Conservation (phyloP, 2,329 filamentous ascomycete species). For the Penicillium vulpinum region DNA sequence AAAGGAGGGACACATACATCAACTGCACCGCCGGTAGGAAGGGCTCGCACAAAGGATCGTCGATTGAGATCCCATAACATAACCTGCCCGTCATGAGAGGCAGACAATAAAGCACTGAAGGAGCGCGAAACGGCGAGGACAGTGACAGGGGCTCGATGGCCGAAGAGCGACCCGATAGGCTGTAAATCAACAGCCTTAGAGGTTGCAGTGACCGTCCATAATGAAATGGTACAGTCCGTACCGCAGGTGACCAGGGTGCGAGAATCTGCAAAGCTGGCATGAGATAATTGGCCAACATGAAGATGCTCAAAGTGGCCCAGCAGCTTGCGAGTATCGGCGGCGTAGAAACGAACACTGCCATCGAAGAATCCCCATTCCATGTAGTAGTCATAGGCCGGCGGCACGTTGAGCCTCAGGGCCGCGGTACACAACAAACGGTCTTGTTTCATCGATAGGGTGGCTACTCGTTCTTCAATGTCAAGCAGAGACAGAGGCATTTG, state of each 20-base stretch:
- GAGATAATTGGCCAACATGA: slow-evolving; percentile 85
- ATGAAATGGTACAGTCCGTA: slow-evolving; percentile 84
- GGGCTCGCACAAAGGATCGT: slow-evolving; percentile 77
- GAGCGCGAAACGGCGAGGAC: slow-evolving; percentile 81
- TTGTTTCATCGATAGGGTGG: slow-evolving; percentile 73
- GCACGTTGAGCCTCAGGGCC: slow-evolving; percentile 81
- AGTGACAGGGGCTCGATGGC: slow-evolving; percentile 81
- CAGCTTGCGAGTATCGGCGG: slow-evolving; percentile 76
- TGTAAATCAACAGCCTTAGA: slow-evolving; percentile 75
- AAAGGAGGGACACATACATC: slow-evolving; percentile 35
- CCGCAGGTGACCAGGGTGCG: slow-evolving; percentile 89
- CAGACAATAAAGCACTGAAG: slow-evolving; percentile 84
- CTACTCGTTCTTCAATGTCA: slow-evolving; percentile 74
- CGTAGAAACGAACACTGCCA: slow-evolving; percentile 87
- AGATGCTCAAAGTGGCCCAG: slow-evolving; percentile 91
- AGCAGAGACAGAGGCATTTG: slow-evolving; percentile 77
- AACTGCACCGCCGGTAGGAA: slow-evolving; percentile 58
- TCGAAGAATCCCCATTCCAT: slow-evolving; percentile 97
- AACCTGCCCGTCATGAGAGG: slow-evolving; percentile 76
- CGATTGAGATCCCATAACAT: slow-evolving; percentile 95
- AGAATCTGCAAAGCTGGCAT: slow-evolving; percentile 81
- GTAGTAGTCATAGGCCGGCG: slow-evolving; percentile 83
- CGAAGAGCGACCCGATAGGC: slow-evolving; percentile 79
- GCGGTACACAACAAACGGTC: slow-evolving; percentile 82
- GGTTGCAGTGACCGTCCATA: slow-evolving; percentile 70